Base-by-base conservation (phyloP, 768 basidiomycete species). In the Obba rivulosa region DNA sequence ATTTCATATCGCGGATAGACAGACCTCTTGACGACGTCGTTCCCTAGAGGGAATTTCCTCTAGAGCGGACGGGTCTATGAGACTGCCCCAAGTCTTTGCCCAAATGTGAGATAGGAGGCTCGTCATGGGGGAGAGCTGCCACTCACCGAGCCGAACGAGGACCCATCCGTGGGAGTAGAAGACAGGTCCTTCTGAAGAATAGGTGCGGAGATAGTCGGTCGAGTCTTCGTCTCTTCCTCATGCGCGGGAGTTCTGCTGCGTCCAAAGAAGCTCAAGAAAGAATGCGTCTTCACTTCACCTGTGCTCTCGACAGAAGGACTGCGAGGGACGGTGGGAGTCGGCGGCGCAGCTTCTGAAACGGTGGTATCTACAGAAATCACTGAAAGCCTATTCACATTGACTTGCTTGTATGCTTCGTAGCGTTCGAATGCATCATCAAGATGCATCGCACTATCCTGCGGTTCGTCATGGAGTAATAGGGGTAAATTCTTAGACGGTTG, bases 381-480 rank as follows among this genome's bases (percentile, higher is more conserved):
- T 8, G 87, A 86, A 51, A 83, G 64, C 43, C 85, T 69, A 51
- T 78, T 79, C 41, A 66, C 57, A 45, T 76, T 74, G 38, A 66
- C 68, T 58, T 80, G 79, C 60, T 80, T 80, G 66, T 84, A 93
- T n/a, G 82, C 73, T 62, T 94, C 89, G 60, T 95, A 96, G 34
- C 91, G 76, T 48, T 89, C 88, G 63, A 86, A 95, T 0, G 93
- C 93, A 63, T 95, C 92, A 57, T 92, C 85, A 34, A 87, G 68
- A 11, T 60, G 62, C 14, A 64, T 47, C 8, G 56, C 38, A 35
- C 45, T 46, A 17, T 64, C 53, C 34, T 42, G 31, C 2, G 50
- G 43, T 9, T 59, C 59, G 2, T 46, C 23, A 14, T 44, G 54
- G 1, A 80, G 81, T 2, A 78, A 59, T 0, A 77, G 71, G 4